A percentile compares a stretch with the other conserved stretches of the same genome.
These are phyloP conservation scores for Papiliotrema fonsecae DNA, from an alignment of 1,284 basidiomycete genomes.

Conservation along the genomic window DNA sequence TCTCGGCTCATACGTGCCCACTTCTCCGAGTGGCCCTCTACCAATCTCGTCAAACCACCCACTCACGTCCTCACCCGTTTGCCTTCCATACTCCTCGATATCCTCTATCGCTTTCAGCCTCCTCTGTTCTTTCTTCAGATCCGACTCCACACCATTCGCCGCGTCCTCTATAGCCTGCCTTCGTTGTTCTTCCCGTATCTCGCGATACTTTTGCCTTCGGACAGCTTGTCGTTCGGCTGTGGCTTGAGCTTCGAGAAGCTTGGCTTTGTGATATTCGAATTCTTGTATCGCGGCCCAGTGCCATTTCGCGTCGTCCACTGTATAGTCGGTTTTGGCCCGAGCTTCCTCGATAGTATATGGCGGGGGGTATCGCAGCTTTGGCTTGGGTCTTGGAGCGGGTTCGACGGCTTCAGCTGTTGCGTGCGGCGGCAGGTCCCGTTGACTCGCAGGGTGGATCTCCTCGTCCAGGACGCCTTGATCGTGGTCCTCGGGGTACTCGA, in stretches of 20 bases:
- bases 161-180: conserved; percentile 11
- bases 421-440: background rate
- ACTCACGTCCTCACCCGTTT: conserved; percentile 28
- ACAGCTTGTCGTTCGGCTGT: conserved; percentile 12
- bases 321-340: background rate
- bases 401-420: background rate
- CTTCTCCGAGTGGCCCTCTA: conserved; percentile 1
- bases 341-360: background rate
- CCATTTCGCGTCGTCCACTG: conserved; percentile 1
- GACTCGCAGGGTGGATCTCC: background rate
- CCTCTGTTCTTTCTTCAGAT: conserved; percentile 13
- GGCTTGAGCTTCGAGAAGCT: conserved; percentile 13
- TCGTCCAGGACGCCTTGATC: background rate
- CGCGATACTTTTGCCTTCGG: conserved; percentile 9
- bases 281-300: conserved; percentile 8
- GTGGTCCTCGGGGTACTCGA: background rate
- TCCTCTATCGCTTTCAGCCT: conserved; percentile 16
- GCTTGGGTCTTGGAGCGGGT: background rate
- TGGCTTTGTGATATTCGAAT: conserved; percentile 10
- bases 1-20: background rate
- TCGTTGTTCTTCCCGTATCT: conserved; percentile 9
- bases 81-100: conserved; percentile 19
- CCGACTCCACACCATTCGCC: conserved; percentile 5
- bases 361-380: background rate
- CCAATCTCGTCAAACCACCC: conserved; percentile 26